phyloP scores from a whole-genome alignment of 2,329 filamentous ascomycete genomes.

The Botrytis galanthina region DNA sequence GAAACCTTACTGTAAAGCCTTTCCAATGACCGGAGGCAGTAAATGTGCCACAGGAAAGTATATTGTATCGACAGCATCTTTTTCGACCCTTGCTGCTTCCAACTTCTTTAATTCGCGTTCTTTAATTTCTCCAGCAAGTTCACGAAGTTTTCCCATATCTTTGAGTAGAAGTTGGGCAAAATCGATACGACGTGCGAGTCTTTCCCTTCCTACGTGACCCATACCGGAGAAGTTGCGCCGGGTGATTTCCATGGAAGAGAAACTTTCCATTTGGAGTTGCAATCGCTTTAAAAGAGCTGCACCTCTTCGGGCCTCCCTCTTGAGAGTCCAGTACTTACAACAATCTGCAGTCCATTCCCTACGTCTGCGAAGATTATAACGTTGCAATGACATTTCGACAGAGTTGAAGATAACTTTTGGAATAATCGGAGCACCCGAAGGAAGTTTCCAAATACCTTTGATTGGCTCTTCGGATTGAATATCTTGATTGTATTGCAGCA shows the following conservation, averaged over 20 bases:
- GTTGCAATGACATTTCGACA: conserved; percentile 77
- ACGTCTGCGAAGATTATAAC: conserved; percentile 80
- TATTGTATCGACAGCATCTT: conserved; percentile 77
- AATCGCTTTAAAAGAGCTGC: conserved; percentile 89
- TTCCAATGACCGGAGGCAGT: conserved; percentile 74
- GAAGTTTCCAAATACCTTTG: conserved; percentile 84
- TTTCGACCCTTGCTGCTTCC: conserved; percentile 71
- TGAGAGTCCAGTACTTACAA: conserved; percentile 97
- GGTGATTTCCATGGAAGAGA: conserved; percentile 96
- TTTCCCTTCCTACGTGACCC: conserved; percentile 77
- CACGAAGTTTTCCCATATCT: conserved; percentile 74
- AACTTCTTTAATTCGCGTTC: conserved; percentile 76
- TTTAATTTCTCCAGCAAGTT: conserved; percentile 68
- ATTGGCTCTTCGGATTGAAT: conserved; percentile 46
- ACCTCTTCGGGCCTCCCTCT: conserved; percentile 86
- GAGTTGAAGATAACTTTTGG: conserved; percentile 83
- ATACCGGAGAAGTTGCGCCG: conserved; percentile 93
- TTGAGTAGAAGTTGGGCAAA: conserved; percentile 75
- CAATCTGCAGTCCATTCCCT: conserved; percentile 92
- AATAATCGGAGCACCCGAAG: conserved; percentile 91
- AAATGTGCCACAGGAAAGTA: conserved; percentile 86
- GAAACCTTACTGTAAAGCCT: conserved; percentile 71
- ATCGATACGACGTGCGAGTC: conserved; percentile 78
- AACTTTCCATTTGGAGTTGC: conserved; percentile 92
- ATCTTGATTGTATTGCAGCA: conserved; percentile 54